A percentile compares a stretch with the other conserved stretches of the same genome.
These are phyloP conservation scores for Neurospora sp. DNA, from an alignment of 495 filamentous ascomycete species.

Conservation along the genomic window DNA sequence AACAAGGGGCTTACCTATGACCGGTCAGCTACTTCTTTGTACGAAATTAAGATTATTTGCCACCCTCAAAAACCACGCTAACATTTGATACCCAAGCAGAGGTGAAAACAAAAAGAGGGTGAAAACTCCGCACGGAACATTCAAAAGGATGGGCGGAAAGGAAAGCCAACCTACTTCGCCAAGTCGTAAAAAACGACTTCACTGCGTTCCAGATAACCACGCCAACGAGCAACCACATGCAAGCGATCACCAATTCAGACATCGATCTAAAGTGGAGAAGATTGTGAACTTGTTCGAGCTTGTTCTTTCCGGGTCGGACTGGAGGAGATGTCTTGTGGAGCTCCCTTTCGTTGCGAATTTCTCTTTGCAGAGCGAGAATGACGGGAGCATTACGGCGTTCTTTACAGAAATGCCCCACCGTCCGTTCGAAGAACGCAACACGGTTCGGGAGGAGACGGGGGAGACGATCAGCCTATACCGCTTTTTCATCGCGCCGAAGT, in stretches of 20 bases:
- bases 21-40: too few relatives aligned
- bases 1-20: too few relatives aligned
- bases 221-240: background rate
- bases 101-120: background rate
- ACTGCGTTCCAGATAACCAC: background rate
- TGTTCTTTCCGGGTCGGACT: background rate
- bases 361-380: background rate
- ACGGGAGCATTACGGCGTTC: background rate
- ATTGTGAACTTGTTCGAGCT: background rate
- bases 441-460: background rate
- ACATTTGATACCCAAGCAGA: too few relatives aligned
- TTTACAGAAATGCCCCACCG: background rate
- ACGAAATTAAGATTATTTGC: too few relatives aligned
- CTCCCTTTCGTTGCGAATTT: background rate
- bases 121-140: background rate
- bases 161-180: background rate
- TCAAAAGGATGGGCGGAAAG: background rate
- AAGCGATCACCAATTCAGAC: background rate
- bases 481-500: background rate
- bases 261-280: background rate
- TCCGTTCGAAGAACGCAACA: background rate
- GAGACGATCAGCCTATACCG: background rate
- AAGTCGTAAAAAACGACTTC: background rate
- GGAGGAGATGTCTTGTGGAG: background rate
- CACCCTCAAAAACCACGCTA: too few relatives aligned